Percentiles rank a stretch among this genome's conserved stretches.
phyloP scores from a whole-genome alignment of 352 stramenopile genomes.

The Pythium aphanidermatum region DNA sequence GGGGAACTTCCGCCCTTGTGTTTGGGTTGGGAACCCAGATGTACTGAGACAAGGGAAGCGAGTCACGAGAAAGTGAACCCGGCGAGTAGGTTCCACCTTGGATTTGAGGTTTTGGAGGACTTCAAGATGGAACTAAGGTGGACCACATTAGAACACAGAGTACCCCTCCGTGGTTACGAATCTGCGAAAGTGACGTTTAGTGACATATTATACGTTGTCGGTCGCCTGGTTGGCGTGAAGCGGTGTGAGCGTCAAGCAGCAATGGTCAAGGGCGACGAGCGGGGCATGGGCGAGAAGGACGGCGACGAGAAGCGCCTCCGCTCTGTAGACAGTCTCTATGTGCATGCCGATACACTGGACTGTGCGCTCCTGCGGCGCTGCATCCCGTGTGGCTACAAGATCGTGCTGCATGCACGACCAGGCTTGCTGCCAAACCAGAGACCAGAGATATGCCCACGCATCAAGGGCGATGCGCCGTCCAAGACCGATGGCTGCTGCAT shows the following conservation, averaged over 20 bases:
- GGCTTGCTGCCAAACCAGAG: conserved; percentile 68
- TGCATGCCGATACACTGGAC: conserved; percentile 57
- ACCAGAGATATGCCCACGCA: conserved; percentile 66
- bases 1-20: too few species aligned
- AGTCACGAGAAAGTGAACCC: conserved; percentile 2
- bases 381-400: conserved; percentile 86
- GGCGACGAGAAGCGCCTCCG: conserved; percentile 22
- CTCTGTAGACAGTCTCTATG: conserved; percentile 48
- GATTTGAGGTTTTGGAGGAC: conserved; percentile 12
- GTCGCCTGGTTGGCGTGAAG: too few species aligned
- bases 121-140: conserved; percentile 3
- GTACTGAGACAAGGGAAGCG: conserved; percentile 5
- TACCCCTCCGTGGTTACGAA: too few species aligned
- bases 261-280: neutral
- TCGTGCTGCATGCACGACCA: conserved; percentile 50
- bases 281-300: neutral
- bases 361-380: conserved; percentile 65
- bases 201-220: too few species aligned
- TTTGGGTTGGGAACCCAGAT: conserved; percentile 4
- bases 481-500: conserved; percentile 18
- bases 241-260: too few species aligned
- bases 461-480: conserved; percentile 12
- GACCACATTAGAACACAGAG: neutral
- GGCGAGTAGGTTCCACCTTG: neutral
- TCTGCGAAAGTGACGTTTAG: too few species aligned